Base-by-base conservation (phyloP, 2,329 filamentous ascomycete genomes). In the Fusarium sp. region DNA sequence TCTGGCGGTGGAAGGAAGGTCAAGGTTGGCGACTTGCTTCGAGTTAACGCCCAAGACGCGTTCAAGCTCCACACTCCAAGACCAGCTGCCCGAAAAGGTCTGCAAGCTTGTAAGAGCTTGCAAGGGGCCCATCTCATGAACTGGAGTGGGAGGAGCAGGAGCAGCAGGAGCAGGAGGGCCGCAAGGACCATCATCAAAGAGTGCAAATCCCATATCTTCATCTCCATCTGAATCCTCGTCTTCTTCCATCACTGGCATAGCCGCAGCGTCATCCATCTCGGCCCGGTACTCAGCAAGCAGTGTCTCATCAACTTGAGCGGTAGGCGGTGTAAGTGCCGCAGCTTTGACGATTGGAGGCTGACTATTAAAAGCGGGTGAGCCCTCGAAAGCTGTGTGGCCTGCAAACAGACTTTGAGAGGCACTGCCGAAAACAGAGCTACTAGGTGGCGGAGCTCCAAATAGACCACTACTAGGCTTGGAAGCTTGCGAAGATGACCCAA, bases 81-180 rank as follows among this genome's bases (percentile, higher is more conserved):
- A n/a, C 78, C 78, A 80, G 49, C 66, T 75, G 7, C 78, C 78
- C 2, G 56, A 50, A 43, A 79, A 79, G 1, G 78, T 78, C 75
- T 92, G 90, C 5, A 88, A 77, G 1, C 71, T 71, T 7, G 90
- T 86, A 4, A 92, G 72, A 0, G 68, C 69, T 34, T 75, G 68
- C 6, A 78, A 58, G 5, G 72, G 65, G 8, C 59, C 25, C 14
- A 56, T 45, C 3, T 34, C 42, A 16, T 50, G 53, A 4, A 42
- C 30, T 16, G 1, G 6, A 18, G 28, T 49, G 5, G 20, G 1
- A 1, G 16, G 9, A n/a, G 18, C 34, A n/a, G 34, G 5, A 11
- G 21, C 16, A n/a, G 18, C 34, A n/a, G 34, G 5, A 11, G 32
- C 9, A 14, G 47, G 5, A 14, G 32, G 21, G 42, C 5, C 34